Evolutionary conservation across 495 filamentous ascomycete species (phyloP), one percentile per base, ranked within the genome.

Genomic region (Penicillium bialowiezense): DNA sequence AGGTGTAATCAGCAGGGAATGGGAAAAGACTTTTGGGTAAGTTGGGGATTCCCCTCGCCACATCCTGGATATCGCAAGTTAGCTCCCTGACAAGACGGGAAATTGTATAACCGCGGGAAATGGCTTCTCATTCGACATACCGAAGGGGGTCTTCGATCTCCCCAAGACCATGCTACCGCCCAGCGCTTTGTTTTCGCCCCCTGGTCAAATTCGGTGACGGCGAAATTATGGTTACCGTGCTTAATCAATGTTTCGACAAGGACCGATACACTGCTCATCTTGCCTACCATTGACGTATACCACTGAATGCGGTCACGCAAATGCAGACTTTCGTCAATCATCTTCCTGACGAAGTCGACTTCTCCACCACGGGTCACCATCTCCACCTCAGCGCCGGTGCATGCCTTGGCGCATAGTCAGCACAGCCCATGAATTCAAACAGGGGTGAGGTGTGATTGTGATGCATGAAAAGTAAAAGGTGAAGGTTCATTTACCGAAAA

Each of bases 231-330:
- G 29, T 91, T 79, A 0, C 70, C 75, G 7, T 78, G 65, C 8
- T 70, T 70, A 26, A 74, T 78, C 0, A 98, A 69, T 23, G 67
- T 69, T 14, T 80, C 75, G 0, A 96, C 68, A 0, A 97, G 63
- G 0, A 66, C 48, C 3, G 82, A 74, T 4, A 95, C 70, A 48
- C 87, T 93, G 26, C 79, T 82, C 21, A 88, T 69, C 54, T 93
- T 95, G 0, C 93, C 93, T 0, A 97, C 72, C 89, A 98, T 95
- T 20, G 82, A 83, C 2, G 88, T 95, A 62, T 91, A 97, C 93
- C 93, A 97, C 41, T 80, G 81, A 7, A 92, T 79, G 15, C 73
- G 66, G 0, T 79, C 77, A 31, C 70, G 60, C 6, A 92, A 67
- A 0, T 62, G 54, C 9, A 87, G 65, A 31, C 86, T 91, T 58